These are phyloP conservation scores for Glaciozyma antarctica DNA, from an alignment of 768 basidiomycete genomes.

Conservation along the genomic window DNA sequence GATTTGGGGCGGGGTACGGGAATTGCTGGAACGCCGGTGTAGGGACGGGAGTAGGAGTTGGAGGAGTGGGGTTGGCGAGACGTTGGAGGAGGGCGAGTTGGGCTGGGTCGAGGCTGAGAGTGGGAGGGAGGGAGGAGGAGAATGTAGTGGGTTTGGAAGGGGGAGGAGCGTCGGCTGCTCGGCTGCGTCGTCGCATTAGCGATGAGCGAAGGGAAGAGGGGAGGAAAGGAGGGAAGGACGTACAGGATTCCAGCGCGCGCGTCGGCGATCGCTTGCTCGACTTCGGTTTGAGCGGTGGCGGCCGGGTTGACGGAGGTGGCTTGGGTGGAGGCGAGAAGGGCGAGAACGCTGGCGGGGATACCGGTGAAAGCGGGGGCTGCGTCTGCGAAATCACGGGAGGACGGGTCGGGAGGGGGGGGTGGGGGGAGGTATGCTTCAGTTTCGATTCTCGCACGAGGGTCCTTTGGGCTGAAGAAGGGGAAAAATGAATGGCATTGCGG, in stretches of 20 bases:
- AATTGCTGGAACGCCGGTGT: background rate
- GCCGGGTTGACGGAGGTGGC: conserved; percentile 4
- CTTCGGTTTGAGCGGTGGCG: conserved; percentile 1
- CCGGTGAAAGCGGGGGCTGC: background rate
- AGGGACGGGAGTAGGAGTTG: background rate
- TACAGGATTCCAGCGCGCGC: conserved; percentile 4
- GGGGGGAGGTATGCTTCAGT: background rate
- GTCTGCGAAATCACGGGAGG: background rate
- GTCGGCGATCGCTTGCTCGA: conserved; percentile 14
- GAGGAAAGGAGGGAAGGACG: background rate
- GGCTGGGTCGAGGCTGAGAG: conserved; percentile 43
- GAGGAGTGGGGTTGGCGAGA: no score
- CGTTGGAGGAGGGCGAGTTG: conserved; percentile 58
- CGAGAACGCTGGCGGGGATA: conserved; percentile 27
- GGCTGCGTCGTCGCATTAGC: background rate
- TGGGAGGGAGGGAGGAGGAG: background rate
- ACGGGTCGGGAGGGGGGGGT: background rate
- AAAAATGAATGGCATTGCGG: background rate
- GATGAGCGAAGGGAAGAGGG: background rate
- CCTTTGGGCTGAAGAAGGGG: background rate
- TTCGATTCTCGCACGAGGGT: background rate
- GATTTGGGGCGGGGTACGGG: background rate
- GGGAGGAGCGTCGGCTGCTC: background rate
- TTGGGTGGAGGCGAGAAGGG: conserved; percentile 6
- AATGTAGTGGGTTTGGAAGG: background rate